Evolutionary conservation across 352 stramenopile species (phyloP), one percentile per base, ranked within the genome.

Genomic region (Globisporangium spiculum): DNA sequence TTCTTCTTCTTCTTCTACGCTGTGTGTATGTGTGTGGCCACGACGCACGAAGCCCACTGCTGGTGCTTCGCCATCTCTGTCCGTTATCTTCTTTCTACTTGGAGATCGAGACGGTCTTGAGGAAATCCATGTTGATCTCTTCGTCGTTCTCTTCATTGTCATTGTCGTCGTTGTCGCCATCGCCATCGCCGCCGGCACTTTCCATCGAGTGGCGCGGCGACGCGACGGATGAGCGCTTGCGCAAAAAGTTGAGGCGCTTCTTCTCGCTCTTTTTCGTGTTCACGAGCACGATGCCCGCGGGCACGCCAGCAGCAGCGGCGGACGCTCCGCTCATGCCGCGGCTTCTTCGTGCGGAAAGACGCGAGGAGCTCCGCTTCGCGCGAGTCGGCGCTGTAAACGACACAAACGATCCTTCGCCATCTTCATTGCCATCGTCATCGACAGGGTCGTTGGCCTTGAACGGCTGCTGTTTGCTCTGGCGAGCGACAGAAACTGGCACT

Each of bases 111-210:
- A 86, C 69, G 44, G 65, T 80, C 53, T 78, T 77, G 72, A 95
- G 75, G 69, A 95, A 95, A 75, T 93, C 85, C 77, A 95, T 78
- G 80, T 95, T 93, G 59, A 95, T 72, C 59, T 76, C 80, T 12
- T 77, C 76, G 52, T 80, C 75, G 10, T 88, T 75, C 22, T 86
- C 80, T 36, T 36, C 32, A 9, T 36, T 36, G 32, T 36, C 75
- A 12, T 84, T 74, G 0, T 69, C 70, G n/a, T 80, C 76, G 6
- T 83, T 72, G 18, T 68, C 53, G 24, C 65, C 71, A 55, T 80
- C 71, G 46, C 74, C 76, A 22, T 73, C 76, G 22, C 73, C 68
- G 41, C 14, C 16, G 18, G 60, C 61, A 60, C 32, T 60, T 61
- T 77, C 69, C 50, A 73, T 68, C 30, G 68, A 80, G 22, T 67